Base-by-base conservation (phyloP, 2,329 filamentous ascomycete genomes). In the Coniochaeta prunicola region DNA sequence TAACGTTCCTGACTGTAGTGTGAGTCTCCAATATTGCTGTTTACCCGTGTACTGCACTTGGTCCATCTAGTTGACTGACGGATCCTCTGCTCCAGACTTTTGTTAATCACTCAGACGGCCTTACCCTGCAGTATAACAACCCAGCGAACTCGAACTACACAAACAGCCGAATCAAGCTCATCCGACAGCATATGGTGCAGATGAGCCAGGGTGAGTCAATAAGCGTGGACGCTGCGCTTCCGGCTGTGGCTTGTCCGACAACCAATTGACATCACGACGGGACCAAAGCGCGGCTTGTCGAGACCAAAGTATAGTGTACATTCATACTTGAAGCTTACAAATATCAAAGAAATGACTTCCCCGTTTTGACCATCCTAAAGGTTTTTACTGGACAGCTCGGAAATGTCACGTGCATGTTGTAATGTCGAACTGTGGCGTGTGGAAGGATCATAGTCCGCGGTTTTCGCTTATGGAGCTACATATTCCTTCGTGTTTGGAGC, bases 41-140 rank as follows among this genome's bases (percentile, higher is more conserved):
- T 10, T 57, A 15, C 15, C 28, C 34, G 26, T 15, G 26, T 40
- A 4, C n/a, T 30, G 17, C 28, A 3, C 45, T 42, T 26, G n/a
- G 19, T n/a, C n/a, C n/a, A 53, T 53, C 30, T 59, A 26, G 17
- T 21, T 30, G 4, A 17, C 45, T 50, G n/a, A 50, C 21, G n/a
- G 7, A 6, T 12, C 10, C 2, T 17, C 26, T 30, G 33, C 21
- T 40, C 40, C 34, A 76, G 73, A 70, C 65, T 9, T 78, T 73
- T 63, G 76, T 78, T 9, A 68, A 76, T 55, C 77, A 80, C 59
- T 69, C 62, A 34, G 78, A 80, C 62, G 76, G 77, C 19, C 73
- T 75, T 48, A 70, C 76, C 19, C 60, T 80, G 62, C 75, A 78
- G 53, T 80, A 79, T 63, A 71, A 70, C 40, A 75, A 78, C 59